A percentile compares a stretch with the other conserved stretches of the same genome.
Evolutionary conservation across 2,329 filamentous ascomycete species (phyloP).

Genomic region (Talaromyces sp.): DNA sequence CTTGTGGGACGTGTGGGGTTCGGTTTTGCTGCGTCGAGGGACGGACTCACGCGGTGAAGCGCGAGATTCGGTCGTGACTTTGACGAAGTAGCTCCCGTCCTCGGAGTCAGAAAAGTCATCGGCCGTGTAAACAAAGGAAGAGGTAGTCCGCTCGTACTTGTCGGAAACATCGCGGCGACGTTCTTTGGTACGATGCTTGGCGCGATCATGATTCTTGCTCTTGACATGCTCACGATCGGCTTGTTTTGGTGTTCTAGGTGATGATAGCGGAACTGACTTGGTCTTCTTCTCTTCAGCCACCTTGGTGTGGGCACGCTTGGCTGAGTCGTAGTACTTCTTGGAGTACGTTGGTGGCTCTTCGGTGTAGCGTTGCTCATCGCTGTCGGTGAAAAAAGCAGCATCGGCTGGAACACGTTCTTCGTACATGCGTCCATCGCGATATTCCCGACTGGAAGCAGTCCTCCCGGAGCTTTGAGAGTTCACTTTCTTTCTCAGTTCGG

Average conservation of each 20-base stretch:
- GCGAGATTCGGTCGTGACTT: constrained; percentile 16
- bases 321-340: constrained; percentile 35
- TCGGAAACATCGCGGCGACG: constrained; percentile 34
- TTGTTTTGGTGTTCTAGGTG: constrained; percentile 30
- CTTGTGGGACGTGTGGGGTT: constrained; percentile 14
- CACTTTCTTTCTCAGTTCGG: constrained; percentile 56
- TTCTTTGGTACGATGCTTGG: constrained; percentile 38
- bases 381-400: constrained; percentile 22
- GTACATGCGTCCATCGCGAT: constrained; percentile 37
- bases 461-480: constrained; percentile 35
- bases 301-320: constrained; percentile 27
- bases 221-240: constrained; percentile 25
- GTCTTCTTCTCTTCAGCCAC: constrained; percentile 31
- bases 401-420: constrained; percentile 38
- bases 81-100: constrained; percentile 5
- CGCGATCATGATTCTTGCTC: constrained; percentile 26
- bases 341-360: constrained; percentile 33
- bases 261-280: constrained; percentile 22
- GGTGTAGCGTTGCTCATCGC: constrained; percentile 31
- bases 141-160: constrained; percentile 27
- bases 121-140: constrained; percentile 18
- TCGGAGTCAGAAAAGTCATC: constrained; percentile 33
- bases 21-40: constrained; percentile 10
- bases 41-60: constrained; percentile 16
- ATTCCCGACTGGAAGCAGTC: constrained; percentile 26